A percentile compares a stretch with the other conserved stretches of the same genome.
phyloP scores from a whole-genome alignment of 1,284 basidiomycete species.

The Ceratobasidium sp. region DNA sequence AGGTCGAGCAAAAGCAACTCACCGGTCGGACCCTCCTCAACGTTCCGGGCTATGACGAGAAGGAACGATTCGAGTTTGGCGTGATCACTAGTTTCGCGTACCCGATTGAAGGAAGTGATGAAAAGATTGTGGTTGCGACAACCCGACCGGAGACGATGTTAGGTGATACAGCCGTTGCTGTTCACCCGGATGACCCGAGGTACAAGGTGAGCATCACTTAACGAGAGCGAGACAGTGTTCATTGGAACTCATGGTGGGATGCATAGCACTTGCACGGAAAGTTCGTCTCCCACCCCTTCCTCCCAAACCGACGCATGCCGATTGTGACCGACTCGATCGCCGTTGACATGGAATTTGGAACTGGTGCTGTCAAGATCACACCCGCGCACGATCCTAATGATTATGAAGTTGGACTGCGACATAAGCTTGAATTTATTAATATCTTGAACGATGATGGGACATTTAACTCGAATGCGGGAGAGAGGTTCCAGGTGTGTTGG shows the following conservation, averaged over 20 bases:
- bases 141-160: slow-evolving; percentile 99
- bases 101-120: slow-evolving; percentile 88
- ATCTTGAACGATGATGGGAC: slow-evolving; percentile 98
- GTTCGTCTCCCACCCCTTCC: slow-evolving; percentile 91
- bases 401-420: slow-evolving; percentile 92
- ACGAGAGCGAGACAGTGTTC: not conserved
- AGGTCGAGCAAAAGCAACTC: slow-evolving; percentile 97
- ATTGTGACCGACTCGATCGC: slow-evolving; percentile 87
- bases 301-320: slow-evolving; percentile 81
- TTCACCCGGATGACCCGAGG: slow-evolving; percentile 93
- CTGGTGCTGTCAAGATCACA: slow-evolving; percentile 99
- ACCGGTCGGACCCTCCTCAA: slow-evolving; percentile 87
- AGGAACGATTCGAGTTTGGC: slow-evolving; percentile 98
- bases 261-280: slow-evolving; percentile 90
- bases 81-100: slow-evolving; percentile 97
- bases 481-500: slow-evolving; percentile 70
- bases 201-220: slow-evolving; percentile 67
- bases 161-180: slow-evolving; percentile 96
- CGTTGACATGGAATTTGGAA: slow-evolving; percentile 97
- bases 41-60: slow-evolving; percentile 93
- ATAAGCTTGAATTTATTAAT: slow-evolving; percentile 94
- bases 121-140: slow-evolving; percentile 93
- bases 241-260: not conserved
- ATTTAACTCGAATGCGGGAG: slow-evolving; percentile 90
- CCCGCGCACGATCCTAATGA: slow-evolving; percentile 99